Evolutionary conservation across 257 asterid genomes (phyloP), one percentile per base, ranked within the genome.

Genomic region (Salvia rosmarinus): DNA sequence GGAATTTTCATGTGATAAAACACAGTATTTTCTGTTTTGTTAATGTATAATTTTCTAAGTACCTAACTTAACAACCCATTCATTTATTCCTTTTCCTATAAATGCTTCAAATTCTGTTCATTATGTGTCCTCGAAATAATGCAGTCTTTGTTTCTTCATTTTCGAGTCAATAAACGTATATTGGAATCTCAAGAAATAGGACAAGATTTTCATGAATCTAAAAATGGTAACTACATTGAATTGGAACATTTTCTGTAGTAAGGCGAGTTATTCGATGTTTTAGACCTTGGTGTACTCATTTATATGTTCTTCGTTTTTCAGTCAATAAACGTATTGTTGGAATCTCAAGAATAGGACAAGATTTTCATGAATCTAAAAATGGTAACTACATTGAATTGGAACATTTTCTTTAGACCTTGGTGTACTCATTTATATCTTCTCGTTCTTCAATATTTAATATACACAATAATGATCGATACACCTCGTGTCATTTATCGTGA

Each of bases 1-100:
- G 59, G 75, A 71, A 67, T 34, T 75, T 57, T 80, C 69, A 80
- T 72, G 79, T 72, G 67, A 61, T 71, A 39, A 70, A 57, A 60
- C 66, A 34, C 58, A 35, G 13, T 35, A 2, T 49, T 52, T 37
- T 73, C 12, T 52, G 55, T 59, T 68, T 62, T 25, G 21, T 32
- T 23, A n/a, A 64, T 40, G 59, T 78, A 54, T 37, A 16, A 46
- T 55, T 30, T 30, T 11, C 20, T 9, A 68, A 62, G 59, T 49
- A 28, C 78, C 28, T 25, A 51, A 20, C 50, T 9, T 11, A 20
- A 40, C 17, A 20, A 64, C 14, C 59, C 46, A 64, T 73, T 54
- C 46, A 42, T 47, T 47, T 21, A 44, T 56, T 47, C n/a, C 23
- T 39, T 6, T 20, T 69, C 6, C 9, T 10, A 11, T 20, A 9